Percentiles rank a stretch among this genome's conserved stretches.
Conservation (phyloP, 805 yeast species). For the Lipomyces lipofer region DNA sequence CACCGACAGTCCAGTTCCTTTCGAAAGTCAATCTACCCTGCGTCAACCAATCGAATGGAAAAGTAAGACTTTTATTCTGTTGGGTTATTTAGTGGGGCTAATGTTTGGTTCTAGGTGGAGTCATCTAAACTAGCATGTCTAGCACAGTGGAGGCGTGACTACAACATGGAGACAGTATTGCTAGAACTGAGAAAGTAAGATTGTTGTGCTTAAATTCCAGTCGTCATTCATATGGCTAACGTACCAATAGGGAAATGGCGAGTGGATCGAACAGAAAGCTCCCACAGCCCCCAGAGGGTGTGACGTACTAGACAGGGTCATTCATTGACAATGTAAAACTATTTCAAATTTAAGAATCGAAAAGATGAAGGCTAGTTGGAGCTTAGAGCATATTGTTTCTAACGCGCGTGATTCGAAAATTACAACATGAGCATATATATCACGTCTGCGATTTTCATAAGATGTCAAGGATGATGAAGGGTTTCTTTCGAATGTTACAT, state of each 20-base stretch:
- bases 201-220: not conserved
- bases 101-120: constrained; percentile 41
- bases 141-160: constrained; percentile 82
- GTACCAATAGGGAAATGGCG: constrained; percentile 65
- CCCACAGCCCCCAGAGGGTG: constrained; percentile 89
- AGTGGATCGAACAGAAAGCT: constrained; percentile 75
- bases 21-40: constrained; percentile 90
- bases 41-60: constrained; percentile 67
- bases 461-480: no score
- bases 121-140: constrained; percentile 62
- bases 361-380: no score
- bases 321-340: not conserved
- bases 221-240: not conserved
- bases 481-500: no score
- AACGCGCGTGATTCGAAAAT: no score
- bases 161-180: constrained; percentile 89
- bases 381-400: no score
- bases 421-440: no score
- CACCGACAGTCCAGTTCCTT: constrained; percentile 79
- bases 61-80: constrained; percentile 37
- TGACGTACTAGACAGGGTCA: constrained; percentile 49
- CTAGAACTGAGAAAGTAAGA: constrained; percentile 72
- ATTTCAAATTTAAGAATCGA: no score
- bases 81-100: no score
- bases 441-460: no score